phyloP scores from a whole-genome alignment of 805 yeast genomes.

The Blastobotrys peoriensis region DNA sequence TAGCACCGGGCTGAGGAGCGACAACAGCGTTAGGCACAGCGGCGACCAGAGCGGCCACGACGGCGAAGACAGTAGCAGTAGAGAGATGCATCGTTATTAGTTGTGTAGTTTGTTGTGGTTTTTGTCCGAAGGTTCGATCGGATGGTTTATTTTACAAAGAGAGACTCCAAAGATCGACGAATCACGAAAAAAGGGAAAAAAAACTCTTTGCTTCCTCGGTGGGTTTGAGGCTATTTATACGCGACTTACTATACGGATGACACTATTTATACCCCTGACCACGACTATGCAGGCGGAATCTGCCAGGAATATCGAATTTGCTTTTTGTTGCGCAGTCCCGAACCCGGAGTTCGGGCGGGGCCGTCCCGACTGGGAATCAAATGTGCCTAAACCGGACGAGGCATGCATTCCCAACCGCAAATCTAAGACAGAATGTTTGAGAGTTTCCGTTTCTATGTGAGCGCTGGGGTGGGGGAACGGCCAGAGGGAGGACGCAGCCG shows the following conservation, averaged over 20 bases:
- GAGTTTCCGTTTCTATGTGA: no score
- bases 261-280: neutral
- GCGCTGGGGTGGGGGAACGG: no score
- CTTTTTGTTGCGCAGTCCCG: neutral
- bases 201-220: neutral
- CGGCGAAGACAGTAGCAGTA: conserved; percentile 9
- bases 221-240: neutral
- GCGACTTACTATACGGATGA: neutral
- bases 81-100: neutral
- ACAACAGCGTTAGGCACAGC: conserved; percentile 28
- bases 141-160: no score
- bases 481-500: no score
- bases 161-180: neutral
- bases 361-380: neutral
- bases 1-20: conserved; percentile 25
- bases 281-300: neutral
- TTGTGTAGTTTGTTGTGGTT: neutral
- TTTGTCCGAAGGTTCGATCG: no score
- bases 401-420: no score
- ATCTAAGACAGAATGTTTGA: no score
- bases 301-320: neutral
- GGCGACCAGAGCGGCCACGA: conserved; percentile 18
- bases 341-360: neutral
- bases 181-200: neutral
- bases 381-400: neutral